These are phyloP conservation scores for Cucurbita argyrosperma DNA, from an alignment of 306 rosid species.

Conservation along the genomic window DNA sequence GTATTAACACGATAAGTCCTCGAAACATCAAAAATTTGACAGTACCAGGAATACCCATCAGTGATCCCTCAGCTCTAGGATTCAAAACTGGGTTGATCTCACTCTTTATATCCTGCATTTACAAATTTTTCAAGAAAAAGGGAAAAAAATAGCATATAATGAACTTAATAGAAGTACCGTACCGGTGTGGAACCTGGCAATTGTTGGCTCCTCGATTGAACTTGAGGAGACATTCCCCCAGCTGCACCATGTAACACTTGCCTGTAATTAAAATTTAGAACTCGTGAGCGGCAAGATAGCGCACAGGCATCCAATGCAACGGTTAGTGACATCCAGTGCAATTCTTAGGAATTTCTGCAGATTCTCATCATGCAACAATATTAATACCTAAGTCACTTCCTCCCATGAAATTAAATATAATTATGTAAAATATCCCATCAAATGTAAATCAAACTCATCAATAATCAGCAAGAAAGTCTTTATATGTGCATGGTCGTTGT, in stretches of 20 bases:
- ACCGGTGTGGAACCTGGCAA: conserved; percentile 77
- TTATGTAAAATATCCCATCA: not conserved
- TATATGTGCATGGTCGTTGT: not conserved
- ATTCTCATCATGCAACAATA: not conserved
- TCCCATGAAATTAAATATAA: not conserved
- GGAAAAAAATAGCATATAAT: conserved; percentile 4
- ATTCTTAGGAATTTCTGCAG: not conserved
- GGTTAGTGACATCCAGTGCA: not conserved
- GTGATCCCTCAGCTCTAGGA: conserved; percentile 91
- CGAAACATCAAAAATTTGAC: not conserved
- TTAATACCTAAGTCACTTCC: not conserved
- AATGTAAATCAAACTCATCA: not conserved
- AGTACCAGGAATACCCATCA: conserved; percentile 83
- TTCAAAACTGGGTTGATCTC: conserved; percentile 77
- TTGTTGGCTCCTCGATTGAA: conserved; percentile 82
- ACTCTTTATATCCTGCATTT: conserved; percentile 73
- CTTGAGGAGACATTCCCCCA: conserved; percentile 90
- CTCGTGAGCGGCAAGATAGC: not conserved
- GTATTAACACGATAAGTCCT: not conserved
- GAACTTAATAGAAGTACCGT: conserved; percentile 15
- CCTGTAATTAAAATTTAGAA: conserved; percentile 38
- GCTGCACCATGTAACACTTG: conserved; percentile 81
- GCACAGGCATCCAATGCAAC: not conserved
- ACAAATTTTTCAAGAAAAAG: conserved; percentile 9
- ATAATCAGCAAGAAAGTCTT: not conserved